Conservation (phyloP, 495 filamentous ascomycete genomes). For the Xylaria flabelliformis region DNA sequence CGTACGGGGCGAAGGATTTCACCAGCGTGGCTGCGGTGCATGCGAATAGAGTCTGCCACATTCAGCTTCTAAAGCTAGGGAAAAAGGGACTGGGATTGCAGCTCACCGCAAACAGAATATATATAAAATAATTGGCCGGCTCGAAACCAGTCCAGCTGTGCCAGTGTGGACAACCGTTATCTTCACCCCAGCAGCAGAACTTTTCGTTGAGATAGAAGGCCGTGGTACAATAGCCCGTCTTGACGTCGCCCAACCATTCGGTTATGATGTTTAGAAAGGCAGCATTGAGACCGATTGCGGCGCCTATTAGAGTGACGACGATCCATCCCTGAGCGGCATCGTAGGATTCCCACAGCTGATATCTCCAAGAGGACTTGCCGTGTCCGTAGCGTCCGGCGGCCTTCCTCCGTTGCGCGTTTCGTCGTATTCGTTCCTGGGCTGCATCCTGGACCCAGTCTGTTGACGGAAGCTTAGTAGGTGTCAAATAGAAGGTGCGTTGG, state of each 20-base stretch:
- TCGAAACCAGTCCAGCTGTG: conserved; percentile 82
- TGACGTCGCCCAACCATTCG: conserved; percentile 96
- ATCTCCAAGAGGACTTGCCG: conserved; percentile 78
- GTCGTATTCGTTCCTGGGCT: conserved; percentile 82
- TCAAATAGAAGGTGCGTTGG: conserved; percentile 1
- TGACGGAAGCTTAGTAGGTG: conserved; percentile 25
- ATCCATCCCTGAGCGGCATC: conserved; percentile 99
- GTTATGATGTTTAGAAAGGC: conserved; percentile 95
- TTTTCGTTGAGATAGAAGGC: conserved; percentile 97
- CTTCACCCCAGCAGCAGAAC: conserved; percentile 98
- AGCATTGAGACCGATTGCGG: conserved; percentile 90
- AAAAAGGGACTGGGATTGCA: neutral
- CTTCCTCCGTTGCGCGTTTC: conserved; percentile 75
- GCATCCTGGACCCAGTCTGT: conserved; percentile 98
- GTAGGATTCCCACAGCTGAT: conserved; percentile 84
- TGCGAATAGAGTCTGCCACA: conserved; percentile 73
- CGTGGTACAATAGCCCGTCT: conserved; percentile 90
- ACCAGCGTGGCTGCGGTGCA: conserved; percentile 83
- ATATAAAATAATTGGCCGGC: conserved; percentile 84
- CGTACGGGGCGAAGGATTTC: conserved; percentile 94
- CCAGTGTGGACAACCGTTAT: conserved; percentile 90
- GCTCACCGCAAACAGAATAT: conserved; percentile 85
- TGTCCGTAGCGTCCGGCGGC: conserved; percentile 77
- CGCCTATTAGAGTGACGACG: conserved; percentile 92
- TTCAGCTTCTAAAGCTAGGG: conserved; percentile 11